A percentile compares a stretch with the other conserved stretches of the same genome.
phyloP scores from a whole-genome alignment of 768 basidiomycete genomes.

The Rhodotorula babjevae region DNA sequence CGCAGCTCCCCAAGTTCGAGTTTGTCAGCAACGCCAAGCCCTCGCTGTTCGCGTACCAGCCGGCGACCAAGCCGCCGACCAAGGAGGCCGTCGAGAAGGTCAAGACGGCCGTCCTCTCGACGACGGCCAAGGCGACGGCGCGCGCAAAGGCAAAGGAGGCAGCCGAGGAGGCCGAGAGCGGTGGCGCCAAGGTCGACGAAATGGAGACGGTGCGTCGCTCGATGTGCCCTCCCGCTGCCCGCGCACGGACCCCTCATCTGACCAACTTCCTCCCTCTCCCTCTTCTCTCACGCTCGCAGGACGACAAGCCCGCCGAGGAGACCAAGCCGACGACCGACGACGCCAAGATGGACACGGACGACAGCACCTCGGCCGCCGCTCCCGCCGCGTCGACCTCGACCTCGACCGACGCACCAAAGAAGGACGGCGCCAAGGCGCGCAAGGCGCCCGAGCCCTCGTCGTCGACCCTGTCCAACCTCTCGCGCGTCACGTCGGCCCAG shows the following conservation, averaged over 20 bases:
- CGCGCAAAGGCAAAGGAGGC: constrained; percentile 71
- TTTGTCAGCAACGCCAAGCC: constrained; percentile 84
- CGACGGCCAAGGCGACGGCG: constrained; percentile 94
- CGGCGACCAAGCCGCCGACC: constrained; percentile 77
- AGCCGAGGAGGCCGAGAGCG: constrained; percentile 57
- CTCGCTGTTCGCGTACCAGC: constrained; percentile 86
- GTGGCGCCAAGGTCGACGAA: constrained; percentile 51
- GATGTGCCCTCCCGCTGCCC: not conserved
- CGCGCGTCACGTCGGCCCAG: constrained; percentile 86
- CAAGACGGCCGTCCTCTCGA: constrained; percentile 89
- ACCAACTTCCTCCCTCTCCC: too few species aligned
- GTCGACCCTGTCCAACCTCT: constrained; percentile 77
- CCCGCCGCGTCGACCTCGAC: constrained; percentile 8
- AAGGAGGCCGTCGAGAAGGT: constrained; percentile 89
- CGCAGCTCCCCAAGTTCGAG: constrained; percentile 84
- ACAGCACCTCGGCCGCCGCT: constrained; percentile 43
- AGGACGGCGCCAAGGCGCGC: constrained; percentile 45
- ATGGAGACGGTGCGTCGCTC: constrained; percentile 69
- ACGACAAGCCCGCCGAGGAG: not conserved
- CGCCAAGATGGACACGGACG: constrained; percentile 70
- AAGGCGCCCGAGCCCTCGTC: constrained; percentile 62
- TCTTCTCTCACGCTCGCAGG: constrained; percentile 51
- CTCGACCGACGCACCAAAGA: constrained; percentile 6
- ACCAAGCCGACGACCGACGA: constrained; percentile 55
- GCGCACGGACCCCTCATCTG: not conserved